Evolutionary conservation across 2,329 filamentous ascomycete species (phyloP), one percentile per base, ranked within the genome.

Genomic region (Trichoderma asperellum): DNA sequence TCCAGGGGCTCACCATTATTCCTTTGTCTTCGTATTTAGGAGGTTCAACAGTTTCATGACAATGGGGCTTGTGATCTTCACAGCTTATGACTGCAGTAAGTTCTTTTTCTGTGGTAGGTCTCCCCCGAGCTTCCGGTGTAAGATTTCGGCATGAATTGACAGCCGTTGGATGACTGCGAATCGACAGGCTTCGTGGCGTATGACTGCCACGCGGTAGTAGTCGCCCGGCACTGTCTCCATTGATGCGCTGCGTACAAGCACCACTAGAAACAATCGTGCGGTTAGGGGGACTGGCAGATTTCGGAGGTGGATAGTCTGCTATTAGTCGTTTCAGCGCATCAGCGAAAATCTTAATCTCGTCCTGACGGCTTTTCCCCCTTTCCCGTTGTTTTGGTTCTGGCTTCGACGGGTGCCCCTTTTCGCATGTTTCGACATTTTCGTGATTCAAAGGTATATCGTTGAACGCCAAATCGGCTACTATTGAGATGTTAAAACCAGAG

Each of bases 391-490:
- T 18, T 72, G 74, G 2, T 71, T 35, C 40, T 71, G 71, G 27
- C 58, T 69, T 73, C 11, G 16, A 1, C 6, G 16, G 56, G 5
- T 59, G 11, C n/a, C 16, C 53, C 18, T 16, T 61, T n/a, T 67
- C 68, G 43, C 10, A 7, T 43, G 24, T 21, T 4, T 34, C 11
- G 18, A 35, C 18, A 11, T 40, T 24, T 53, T 34, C 40, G 53
- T 65, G 84, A 76, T 71, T 18, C 16, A 86, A 84, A 10, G 79
- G 75, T 81, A 87, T 85, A 62, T 84, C 79, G 32, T 85, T 85
- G 71, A 87, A 88, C 1, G 79, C 79, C 21, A 88, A 79, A 70
- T 88, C 85, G 5, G 82, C 77, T 34, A 87, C 87, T 87, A 40
- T 34, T 18, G 29, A 7, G 7, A 37, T 32, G 68, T 78, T 66